Conservation (phyloP, 768 basidiomycete genomes). For the Termitomyces sp. region DNA sequence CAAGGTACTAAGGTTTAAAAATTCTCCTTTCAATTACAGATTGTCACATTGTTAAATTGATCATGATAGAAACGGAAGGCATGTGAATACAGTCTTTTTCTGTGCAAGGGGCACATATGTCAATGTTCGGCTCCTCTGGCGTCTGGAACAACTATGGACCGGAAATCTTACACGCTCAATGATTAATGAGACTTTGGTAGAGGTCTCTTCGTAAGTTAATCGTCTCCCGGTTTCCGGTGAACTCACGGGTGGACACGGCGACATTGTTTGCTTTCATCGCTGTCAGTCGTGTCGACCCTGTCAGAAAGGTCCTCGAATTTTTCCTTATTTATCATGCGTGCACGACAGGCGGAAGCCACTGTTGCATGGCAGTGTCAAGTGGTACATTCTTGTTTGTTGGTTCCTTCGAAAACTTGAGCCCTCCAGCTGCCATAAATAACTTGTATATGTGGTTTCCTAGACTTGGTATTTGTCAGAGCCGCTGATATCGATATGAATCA, state of each 20-base stretch:
- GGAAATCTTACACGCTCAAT: not conserved
- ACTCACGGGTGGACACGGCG: not conserved
- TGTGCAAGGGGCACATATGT: not conserved
- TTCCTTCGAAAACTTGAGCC: not conserved
- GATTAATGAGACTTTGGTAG: not conserved
- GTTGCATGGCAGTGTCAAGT: not conserved
- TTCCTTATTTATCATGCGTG: not conserved
- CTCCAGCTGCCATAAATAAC: too few species aligned
- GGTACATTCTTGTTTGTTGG: not conserved
- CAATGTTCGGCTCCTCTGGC: not conserved
- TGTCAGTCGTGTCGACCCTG: not conserved
- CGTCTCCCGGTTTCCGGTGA: not conserved
- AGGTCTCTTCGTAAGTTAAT: not conserved
- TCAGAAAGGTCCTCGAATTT: not conserved
- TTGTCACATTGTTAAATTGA: not conserved
- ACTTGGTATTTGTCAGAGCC: not conserved
- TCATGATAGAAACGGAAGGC: not conserved
- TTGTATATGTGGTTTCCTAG: not conserved
- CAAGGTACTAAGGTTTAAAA: not conserved
- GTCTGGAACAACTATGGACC: not conserved
- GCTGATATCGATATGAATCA: not conserved
- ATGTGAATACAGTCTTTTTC: not conserved
- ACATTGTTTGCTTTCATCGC: not conserved
- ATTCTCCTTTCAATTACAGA: not conserved
- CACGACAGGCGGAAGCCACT: not conserved